phyloP scores from a whole-genome alignment of 2,329 filamentous ascomycete species.

The Penicillium carneum region DNA sequence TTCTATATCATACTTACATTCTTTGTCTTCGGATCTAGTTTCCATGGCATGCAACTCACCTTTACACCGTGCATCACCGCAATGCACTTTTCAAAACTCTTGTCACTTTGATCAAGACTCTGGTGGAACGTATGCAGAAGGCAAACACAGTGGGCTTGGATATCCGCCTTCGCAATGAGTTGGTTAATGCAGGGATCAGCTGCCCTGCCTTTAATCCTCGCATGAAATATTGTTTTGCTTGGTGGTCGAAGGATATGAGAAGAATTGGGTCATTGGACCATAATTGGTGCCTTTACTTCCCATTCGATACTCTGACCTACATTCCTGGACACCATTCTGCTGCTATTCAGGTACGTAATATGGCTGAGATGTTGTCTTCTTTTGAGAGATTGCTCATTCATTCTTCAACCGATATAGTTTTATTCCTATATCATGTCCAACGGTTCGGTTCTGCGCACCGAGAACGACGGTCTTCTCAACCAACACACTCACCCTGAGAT shows the following conservation, averaged over 20 bases:
- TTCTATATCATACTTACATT: slow-evolving; percentile 13
- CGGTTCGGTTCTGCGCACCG: neutral
- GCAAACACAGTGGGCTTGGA: slow-evolving; percentile 50
- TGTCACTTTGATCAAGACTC: slow-evolving; percentile 69
- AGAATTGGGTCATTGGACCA: neutral
- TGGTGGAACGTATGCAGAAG: slow-evolving; percentile 68
- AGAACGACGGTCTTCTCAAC: slow-evolving; percentile 11
- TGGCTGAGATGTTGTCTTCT: neutral
- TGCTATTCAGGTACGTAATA: slow-evolving; percentile 39
- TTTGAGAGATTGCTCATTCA: slow-evolving; percentile 11
- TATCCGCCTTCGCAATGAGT: slow-evolving; percentile 47
- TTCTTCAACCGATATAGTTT: slow-evolving; percentile 13
- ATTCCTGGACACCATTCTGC: slow-evolving; percentile 33
- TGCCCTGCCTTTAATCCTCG: slow-evolving; percentile 56
- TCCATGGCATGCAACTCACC: slow-evolving; percentile 57
- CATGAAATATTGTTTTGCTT: slow-evolving; percentile 47
- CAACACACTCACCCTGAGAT: neutral
- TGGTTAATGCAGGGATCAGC: slow-evolving; percentile 51
- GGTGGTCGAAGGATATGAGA: neutral
- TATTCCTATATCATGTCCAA: slow-evolving; percentile 18
- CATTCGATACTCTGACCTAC: slow-evolving; percentile 49
- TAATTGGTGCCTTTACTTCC: slow-evolving; percentile 37
- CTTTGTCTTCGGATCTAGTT: slow-evolving; percentile 46
- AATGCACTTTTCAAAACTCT: slow-evolving; percentile 54
- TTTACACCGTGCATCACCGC: slow-evolving; percentile 58